Conservation (phyloP, 805 yeast species). For the Yamadazyma ubonensis region DNA sequence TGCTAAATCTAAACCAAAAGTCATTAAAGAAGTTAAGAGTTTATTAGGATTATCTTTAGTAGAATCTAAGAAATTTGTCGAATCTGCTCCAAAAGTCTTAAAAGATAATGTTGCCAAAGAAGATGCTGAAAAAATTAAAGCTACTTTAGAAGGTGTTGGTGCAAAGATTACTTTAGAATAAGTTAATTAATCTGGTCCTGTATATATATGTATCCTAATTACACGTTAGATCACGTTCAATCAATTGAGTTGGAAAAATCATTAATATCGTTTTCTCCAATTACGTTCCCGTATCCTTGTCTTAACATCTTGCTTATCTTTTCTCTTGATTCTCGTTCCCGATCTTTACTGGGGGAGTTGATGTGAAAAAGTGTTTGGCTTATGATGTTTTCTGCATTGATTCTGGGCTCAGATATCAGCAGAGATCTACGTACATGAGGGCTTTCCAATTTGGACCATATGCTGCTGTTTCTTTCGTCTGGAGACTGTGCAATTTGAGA, state of each 20-base stretch:
- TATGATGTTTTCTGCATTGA: slow-evolving; percentile 7
- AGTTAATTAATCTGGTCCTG: slow-evolving; percentile 9
- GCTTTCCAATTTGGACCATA: neutral
- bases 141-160: slow-evolving; percentile 89
- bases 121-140: slow-evolving; percentile 95
- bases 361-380: slow-evolving; percentile 7
- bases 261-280: neutral
- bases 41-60: slow-evolving; percentile 89
- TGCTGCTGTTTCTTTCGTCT: neutral
- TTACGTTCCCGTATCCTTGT: neutral
- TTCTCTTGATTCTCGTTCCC: slow-evolving; percentile 1
- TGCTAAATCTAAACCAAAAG: slow-evolving; percentile 93
- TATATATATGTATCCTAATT: slow-evolving; percentile 14
- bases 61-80: slow-evolving; percentile 97
- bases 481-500: too few relatives aligned
- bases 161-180: slow-evolving; percentile 91
- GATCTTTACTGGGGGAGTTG: slow-evolving; percentile 3
- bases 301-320: slow-evolving; percentile 1
- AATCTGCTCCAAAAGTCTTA: slow-evolving; percentile 92
- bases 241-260: slow-evolving; percentile 5
- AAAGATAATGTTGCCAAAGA: slow-evolving; percentile 96
- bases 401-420: slow-evolving; percentile 2
- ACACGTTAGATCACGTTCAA: slow-evolving; percentile 8
- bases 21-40: slow-evolving; percentile 94
- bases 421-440: slow-evolving; percentile 3